Percentiles rank a stretch among this genome's conserved stretches.
These are phyloP conservation scores for Fusarium devonianum DNA, from an alignment of 2,329 filamentous ascomycete species.

Conservation along the genomic window DNA sequence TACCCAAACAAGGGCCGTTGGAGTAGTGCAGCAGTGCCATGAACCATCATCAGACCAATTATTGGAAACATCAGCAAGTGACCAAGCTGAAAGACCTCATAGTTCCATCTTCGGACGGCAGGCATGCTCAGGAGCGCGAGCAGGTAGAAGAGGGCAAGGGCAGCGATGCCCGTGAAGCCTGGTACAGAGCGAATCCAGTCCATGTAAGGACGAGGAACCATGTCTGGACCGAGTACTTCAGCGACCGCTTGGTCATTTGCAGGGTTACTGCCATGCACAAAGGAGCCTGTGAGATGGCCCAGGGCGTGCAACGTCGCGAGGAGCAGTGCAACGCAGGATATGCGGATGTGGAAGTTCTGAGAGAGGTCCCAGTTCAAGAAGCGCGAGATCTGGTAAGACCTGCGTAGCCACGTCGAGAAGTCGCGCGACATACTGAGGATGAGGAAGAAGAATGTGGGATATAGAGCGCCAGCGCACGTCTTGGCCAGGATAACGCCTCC, in stretches of 20 bases:
- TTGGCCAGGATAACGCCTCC: constrained; percentile 65
- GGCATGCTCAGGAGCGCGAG: constrained; percentile 59
- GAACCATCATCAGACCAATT: constrained; percentile 61
- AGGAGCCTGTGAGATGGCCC: constrained; percentile 61
- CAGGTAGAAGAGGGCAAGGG: constrained; percentile 58
- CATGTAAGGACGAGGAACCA: constrained; percentile 53
- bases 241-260: constrained; percentile 55
- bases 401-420: constrained; percentile 59
- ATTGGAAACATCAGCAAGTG: constrained; percentile 67
- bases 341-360: constrained; percentile 63
- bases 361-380: constrained; percentile 66
- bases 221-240: constrained; percentile 52
- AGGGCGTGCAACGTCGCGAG: constrained; percentile 62
- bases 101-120: constrained; percentile 57
- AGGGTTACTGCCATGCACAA: constrained; percentile 57
- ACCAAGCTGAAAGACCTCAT: constrained; percentile 64
- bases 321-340: constrained; percentile 57
- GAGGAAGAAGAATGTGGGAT: constrained; percentile 66
- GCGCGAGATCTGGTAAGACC: constrained; percentile 59
- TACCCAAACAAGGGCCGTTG: constrained; percentile 65
- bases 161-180: constrained; percentile 59
- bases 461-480: constrained; percentile 61
- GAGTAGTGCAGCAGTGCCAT: constrained; percentile 58
- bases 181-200: constrained; percentile 56
- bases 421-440: constrained; percentile 65